Percentiles rank a stretch among this genome's conserved stretches.
phyloP scores from a whole-genome alignment of 1,139 yeast genomes.

The Schwanniomyces etchellsii region DNA sequence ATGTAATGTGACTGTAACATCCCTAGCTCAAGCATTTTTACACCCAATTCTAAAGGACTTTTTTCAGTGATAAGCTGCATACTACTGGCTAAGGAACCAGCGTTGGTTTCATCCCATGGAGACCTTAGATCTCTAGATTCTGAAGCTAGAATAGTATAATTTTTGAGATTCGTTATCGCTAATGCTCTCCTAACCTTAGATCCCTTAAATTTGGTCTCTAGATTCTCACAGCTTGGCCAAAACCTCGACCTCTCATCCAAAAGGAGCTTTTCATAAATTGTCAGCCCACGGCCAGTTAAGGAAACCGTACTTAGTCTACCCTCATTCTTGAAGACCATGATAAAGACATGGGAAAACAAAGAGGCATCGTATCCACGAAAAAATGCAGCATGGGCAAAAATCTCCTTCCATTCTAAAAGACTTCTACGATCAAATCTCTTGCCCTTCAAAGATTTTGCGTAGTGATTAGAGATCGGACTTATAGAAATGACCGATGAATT shows the following conservation, averaged over 20 bases:
- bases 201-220: slow-evolving; percentile 41
- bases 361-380: slow-evolving; percentile 48
- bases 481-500: slow-evolving; percentile 1
- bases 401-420: slow-evolving; percentile 28
- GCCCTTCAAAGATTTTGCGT: too few relatives aligned
- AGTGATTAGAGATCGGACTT: too few relatives aligned
- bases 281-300: slow-evolving; percentile 65
- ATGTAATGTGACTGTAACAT: slow-evolving; percentile 50
- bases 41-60: slow-evolving; percentile 55
- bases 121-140: slow-evolving; percentile 16
- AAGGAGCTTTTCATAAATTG: slow-evolving; percentile 56
- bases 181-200: slow-evolving; percentile 68
- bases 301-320: slow-evolving; percentile 53
- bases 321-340: slow-evolving; percentile 49
- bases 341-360: slow-evolving; percentile 48
- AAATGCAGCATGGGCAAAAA: slow-evolving; percentile 49
- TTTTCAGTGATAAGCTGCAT: slow-evolving; percentile 48
- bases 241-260: slow-evolving; percentile 60
- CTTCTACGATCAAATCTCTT: slow-evolving; percentile 5
- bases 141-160: slow-evolving; percentile 39
- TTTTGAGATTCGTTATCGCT: slow-evolving; percentile 68
- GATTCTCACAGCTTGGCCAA: slow-evolving; percentile 73
- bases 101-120: slow-evolving; percentile 69
- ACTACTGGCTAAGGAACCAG: slow-evolving; percentile 65
- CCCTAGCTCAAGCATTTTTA: slow-evolving; percentile 47